Percentiles rank a stretch among this genome's conserved stretches.
phyloP scores from a whole-genome alignment of 2,329 filamentous ascomycete species.

The Calycina marina region DNA sequence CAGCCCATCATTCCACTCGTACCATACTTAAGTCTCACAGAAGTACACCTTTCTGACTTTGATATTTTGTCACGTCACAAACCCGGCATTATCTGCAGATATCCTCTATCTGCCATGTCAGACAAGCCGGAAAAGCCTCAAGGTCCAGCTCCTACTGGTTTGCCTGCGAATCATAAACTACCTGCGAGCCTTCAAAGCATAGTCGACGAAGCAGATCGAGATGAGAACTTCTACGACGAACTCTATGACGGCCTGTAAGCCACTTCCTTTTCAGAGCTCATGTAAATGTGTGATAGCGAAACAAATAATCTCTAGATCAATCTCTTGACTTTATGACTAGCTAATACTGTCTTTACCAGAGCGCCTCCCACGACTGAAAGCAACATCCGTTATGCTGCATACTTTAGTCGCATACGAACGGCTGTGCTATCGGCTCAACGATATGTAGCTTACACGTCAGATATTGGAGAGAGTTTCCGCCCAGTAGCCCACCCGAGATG shows the following conservation, averaged over 20 bases:
- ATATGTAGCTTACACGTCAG: conserved; percentile 93
- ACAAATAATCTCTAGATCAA: too few species aligned
- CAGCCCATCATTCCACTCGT: too few species aligned
- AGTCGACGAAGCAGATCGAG: conserved; percentile 39
- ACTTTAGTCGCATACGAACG: conserved; percentile 71
- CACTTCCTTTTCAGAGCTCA: too few species aligned
- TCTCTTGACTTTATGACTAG: conserved; percentile 4
- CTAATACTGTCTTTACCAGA: conserved; percentile 27
- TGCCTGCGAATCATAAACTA: conserved; percentile 28
- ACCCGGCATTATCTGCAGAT: too few species aligned
- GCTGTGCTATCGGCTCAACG: conserved; percentile 82
- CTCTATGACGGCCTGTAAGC: conserved; percentile 67
- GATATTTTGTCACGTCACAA: too few species aligned
- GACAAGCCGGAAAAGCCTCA: conserved; percentile 13
- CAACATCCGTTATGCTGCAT: conserved; percentile 80
- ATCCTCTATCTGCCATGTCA: too few species aligned
- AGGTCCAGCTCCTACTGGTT: conserved; percentile 13
- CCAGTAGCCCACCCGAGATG: conserved; percentile 78
- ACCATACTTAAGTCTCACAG: too few species aligned
- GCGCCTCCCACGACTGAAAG: conserved; percentile 70
- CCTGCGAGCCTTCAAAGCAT: conserved; percentile 41
- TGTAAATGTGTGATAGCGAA: too few species aligned
- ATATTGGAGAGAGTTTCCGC: conserved; percentile 92
- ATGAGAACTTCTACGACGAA: conserved; percentile 65
- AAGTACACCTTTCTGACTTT: too few species aligned